Percentiles rank a stretch among this genome's conserved stretches.
phyloP scores from a whole-genome alignment of 176 grass and related monocot genomes.

The Carex kokanica region DNA sequence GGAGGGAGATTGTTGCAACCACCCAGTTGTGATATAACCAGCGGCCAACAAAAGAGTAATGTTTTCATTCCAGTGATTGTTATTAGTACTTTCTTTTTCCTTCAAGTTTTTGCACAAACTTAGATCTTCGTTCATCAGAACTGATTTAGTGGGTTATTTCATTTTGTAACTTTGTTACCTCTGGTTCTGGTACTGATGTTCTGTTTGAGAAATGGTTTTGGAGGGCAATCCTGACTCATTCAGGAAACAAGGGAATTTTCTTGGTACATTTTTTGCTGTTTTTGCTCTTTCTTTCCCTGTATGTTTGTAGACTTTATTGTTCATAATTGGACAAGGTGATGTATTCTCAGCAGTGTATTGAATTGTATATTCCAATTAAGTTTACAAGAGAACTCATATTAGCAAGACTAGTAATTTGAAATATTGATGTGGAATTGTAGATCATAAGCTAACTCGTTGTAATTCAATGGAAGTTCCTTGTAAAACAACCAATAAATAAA shows the following conservation, averaged over 20 bases:
- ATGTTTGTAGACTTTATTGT: background rate
- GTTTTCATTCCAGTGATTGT: background rate
- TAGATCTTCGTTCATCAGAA: background rate
- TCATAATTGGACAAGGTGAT: background rate
- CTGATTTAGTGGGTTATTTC: background rate
- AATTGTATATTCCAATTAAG: background rate
- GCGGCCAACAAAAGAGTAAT: background rate
- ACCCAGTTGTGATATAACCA: background rate
- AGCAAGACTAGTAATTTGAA: background rate
- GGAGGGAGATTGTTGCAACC: background rate
- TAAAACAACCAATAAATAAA: background rate
- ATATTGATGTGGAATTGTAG: background rate
- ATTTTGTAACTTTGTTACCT: background rate
- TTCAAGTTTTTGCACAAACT: background rate
- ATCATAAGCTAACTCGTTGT: background rate
- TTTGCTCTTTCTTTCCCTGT: background rate
- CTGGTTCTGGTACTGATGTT: background rate
- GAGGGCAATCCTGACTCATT: background rate
- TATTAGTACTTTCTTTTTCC: background rate
- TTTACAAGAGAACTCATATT: background rate
- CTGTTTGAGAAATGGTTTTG: constrained; percentile 6
- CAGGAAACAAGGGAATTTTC: background rate
- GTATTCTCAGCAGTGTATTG: background rate
- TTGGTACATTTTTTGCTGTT: background rate
- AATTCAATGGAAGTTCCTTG: background rate